Evolutionary conservation across 2,329 filamentous ascomycete genomes (phyloP), one percentile per base, ranked within the genome.

Genomic region (Colletotrichum sp.): DNA sequence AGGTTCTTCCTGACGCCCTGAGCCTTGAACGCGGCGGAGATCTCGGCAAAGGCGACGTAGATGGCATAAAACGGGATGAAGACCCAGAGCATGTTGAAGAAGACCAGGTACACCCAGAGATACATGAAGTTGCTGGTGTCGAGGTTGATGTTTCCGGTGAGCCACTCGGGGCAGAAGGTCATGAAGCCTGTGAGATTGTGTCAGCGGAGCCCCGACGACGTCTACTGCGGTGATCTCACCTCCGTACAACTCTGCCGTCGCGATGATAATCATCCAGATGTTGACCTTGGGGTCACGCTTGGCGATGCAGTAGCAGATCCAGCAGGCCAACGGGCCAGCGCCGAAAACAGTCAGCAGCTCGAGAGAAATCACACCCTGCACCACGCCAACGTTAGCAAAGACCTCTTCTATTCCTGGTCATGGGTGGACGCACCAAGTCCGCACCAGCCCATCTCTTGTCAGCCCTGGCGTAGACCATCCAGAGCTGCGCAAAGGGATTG

Each of bases 151-250:
- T 88, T 93, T 66, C 87, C 88, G 3, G 87, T 89, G 15, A 93
- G 83, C 92, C 92, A 93, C 82, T 93, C 92, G 15, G 92, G 92
- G 81, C 89, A 91, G 80, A 93, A 93, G 0, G 92, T 93, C 89
- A 93, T 93, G 83, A 91, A 93, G 21, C 91, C 90, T 90, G 51
- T 16, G 13, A 21, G 11, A 12, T 51, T 51, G 24, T 18, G 54
- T 31, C 8, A 27, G 21, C 27, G 21, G 13, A 11, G 16, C 5
- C 27, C 24, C 5, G 24, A 31, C 16, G 15, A 12, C 3, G 12
- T 57, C 27, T 57, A 18, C 13, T n/a, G 18, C 6, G 15, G 62
- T 7, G n/a, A 58, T 80, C 86, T 70, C 79, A 89, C 88, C 90
- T 76, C 91, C 92, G 77, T 93, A 93, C 8, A 93, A 78, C 85